phyloP scores from a whole-genome alignment of 148 eudicot species.

The Persicaria tinctoria region DNA sequence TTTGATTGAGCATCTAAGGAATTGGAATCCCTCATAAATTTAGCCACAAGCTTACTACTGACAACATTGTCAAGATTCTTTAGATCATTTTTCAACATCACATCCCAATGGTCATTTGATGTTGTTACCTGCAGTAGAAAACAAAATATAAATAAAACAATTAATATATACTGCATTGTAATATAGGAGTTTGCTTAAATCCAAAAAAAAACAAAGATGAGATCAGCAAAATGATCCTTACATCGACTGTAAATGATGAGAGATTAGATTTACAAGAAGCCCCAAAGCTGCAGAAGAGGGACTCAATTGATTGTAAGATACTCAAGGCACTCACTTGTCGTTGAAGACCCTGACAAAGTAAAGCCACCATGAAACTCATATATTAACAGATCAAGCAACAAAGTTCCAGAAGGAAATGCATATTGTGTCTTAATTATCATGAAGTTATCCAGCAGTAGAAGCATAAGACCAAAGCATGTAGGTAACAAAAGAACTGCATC shows the following conservation, averaged over 20 bases:
- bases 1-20: conserved; percentile 12
- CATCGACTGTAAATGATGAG: conserved; percentile 61
- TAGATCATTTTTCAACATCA: conserved; percentile 38
- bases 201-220: not conserved
- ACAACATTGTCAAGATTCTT: conserved; percentile 22
- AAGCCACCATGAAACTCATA: not conserved
- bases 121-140: conserved; percentile 33
- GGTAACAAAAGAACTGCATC: too few relatives aligned
- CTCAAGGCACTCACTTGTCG: conserved; percentile 57
- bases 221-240: conserved; percentile 23
- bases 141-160: not conserved
- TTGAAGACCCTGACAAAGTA: conserved; percentile 56
- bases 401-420: not conserved
- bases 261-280: conserved; percentile 54
- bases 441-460: not conserved
- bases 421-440: not conserved
- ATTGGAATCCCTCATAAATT: conserved; percentile 20
- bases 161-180: not conserved
- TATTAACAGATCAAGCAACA: too few relatives aligned
- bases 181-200: not conserved
- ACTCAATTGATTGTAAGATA: conserved; percentile 65
- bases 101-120: conserved; percentile 39
- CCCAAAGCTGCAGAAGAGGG: conserved; percentile 46
- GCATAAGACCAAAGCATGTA: too few relatives aligned
- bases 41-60: conserved; percentile 15